Evolutionary conservation across 495 filamentous ascomycete species (phyloP), one percentile per base, ranked within the genome.

Genomic region (Podospora conica): DNA sequence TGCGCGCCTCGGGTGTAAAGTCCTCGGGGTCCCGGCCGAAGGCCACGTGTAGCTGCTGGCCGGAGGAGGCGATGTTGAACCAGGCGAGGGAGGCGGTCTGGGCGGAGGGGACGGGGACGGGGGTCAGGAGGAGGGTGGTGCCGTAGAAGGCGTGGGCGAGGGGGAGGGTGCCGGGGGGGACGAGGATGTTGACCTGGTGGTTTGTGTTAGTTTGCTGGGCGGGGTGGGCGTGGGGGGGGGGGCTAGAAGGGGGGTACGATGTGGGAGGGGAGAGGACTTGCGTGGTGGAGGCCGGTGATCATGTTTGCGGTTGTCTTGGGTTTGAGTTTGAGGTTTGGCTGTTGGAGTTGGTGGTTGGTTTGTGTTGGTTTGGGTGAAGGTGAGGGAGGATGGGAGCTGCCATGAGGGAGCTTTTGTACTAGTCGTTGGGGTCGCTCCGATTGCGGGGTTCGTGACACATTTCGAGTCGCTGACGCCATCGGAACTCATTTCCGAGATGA

Each of bases 1-100:
- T 69, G 12, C 60, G 33, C 11, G 70, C 68, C 3, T 61, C 63
- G 1, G 31, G 57, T 31, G 86, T 81, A 60, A 84, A 85, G 3
- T 78, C 76, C 0, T 23, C 55, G 0, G 71, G 69, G 10, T 64
- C 57, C 1, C 72, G 57, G 0, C 82, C 83, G 54, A 82, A 79
- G 0, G 79, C 81, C 15, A 89, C 74, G 62, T 89, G 86, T 10
- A 89, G 73, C 71, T 89, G 86, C 69, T 89, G 86, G 4, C 85
- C 83, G 12, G 80, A 81, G 2, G 78, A 71, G 3, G 71, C 81
- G 59, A 88, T 84, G 66, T 89, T 80, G 76, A 88, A 88, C 85
- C 86, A 89, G 12, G 81, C 75, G 1, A 87, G 73, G 0, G 75
- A 80, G 2, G 79, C 83, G 29, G 69, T 76, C 61, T 86, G 84